These are phyloP conservation scores for Hygrocybe coccinea DNA, from an alignment of 768 basidiomycete species.

Conservation along the genomic window DNA sequence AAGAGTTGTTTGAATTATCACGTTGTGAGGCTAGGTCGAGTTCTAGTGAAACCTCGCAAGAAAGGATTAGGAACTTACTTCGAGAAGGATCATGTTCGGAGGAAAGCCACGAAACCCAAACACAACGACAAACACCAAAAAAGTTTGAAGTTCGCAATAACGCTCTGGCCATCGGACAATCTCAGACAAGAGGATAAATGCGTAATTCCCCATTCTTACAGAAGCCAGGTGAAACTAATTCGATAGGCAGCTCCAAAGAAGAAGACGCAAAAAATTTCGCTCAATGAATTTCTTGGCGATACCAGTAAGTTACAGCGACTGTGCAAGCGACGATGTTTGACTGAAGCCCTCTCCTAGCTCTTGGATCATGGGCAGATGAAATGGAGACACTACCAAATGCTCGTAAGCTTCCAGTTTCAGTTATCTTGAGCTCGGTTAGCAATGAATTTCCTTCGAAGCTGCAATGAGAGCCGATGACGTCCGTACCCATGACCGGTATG, in stretches of 20 bases:
- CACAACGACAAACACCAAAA: not conserved
- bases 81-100: slow-evolving; percentile 74
- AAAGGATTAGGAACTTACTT: slow-evolving; percentile 43
- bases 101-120: not conserved
- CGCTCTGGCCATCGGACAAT: not conserved
- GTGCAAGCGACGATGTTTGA: slow-evolving; percentile 8
- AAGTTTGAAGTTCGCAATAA: too few relatives aligned
- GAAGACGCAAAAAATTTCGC: slow-evolving; percentile 87
- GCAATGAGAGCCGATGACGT: slow-evolving; percentile 69
- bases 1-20: slow-evolving; percentile 87
- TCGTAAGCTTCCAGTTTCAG: slow-evolving; percentile 46
- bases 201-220: not conserved
- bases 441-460: slow-evolving; percentile 43
- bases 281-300: slow-evolving; percentile 91
- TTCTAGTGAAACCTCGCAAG: slow-evolving; percentile 1
- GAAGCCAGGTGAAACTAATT: not conserved
- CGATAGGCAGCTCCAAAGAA: slow-evolving; percentile 71
- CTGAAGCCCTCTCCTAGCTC: slow-evolving; percentile 41
- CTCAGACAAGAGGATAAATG: not conserved
- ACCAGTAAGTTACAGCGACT: slow-evolving; percentile 50
- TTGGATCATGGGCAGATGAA: slow-evolving; percentile 98
- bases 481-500: slow-evolving; percentile 49
- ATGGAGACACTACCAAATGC: slow-evolving; percentile 91
- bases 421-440: slow-evolving; percentile 7
- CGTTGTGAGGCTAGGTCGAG: slow-evolving; percentile 69